Base-by-base conservation (phyloP, 169 alveolate genomes). In the Sarcocystis neurona region DNA sequence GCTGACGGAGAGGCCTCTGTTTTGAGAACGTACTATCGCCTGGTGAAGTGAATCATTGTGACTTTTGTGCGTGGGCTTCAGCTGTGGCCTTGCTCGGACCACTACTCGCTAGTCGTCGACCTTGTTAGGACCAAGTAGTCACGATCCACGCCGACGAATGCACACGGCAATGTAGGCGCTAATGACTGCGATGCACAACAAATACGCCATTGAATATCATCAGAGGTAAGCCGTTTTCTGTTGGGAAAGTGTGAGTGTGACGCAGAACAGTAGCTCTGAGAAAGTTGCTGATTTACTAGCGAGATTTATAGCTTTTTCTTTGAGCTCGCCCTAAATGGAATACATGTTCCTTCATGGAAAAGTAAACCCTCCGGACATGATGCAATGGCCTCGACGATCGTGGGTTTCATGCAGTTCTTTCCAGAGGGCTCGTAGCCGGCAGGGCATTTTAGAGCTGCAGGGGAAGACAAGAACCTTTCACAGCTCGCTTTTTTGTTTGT, bases 71-170 rank as follows among this genome's bases (percentile, higher is more conserved):
- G 23, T 1, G 27, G 60, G 18, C 20, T 77, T 4, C 85, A 77
- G 85, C 85, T 77, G 50, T 77, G 85, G 85, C 85, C 85, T 41
- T 43, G 70, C 85, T 77, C 85, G 27, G 85, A 77, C 68, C 85
- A 77, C 37, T 47, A 46, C 85, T 77, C 85, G 6, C 41, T 77
- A 46, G 85, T 77, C 41, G 37, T 46, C 27, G 85, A 77, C 44
- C 37, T 77, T 34, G 68, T 77, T 53, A 72, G 41, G 27, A 10
- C 58, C 82, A 39, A 27, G 53, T 72, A 4, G 53, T 5, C n/a
- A n/a, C n/a, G 46, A 63, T n/a, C 75, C 6, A 10, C 60, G 27
- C 60, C 39, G 37, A 41, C 32, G 75, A 30, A 0, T 1, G 0
- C 1, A 1, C 75, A n/a, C 43, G 32, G 39, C 2, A 34, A 12